Base-by-base conservation (phyloP, 768 basidiomycete genomes). In the Rhodotorula paludigena region DNA sequence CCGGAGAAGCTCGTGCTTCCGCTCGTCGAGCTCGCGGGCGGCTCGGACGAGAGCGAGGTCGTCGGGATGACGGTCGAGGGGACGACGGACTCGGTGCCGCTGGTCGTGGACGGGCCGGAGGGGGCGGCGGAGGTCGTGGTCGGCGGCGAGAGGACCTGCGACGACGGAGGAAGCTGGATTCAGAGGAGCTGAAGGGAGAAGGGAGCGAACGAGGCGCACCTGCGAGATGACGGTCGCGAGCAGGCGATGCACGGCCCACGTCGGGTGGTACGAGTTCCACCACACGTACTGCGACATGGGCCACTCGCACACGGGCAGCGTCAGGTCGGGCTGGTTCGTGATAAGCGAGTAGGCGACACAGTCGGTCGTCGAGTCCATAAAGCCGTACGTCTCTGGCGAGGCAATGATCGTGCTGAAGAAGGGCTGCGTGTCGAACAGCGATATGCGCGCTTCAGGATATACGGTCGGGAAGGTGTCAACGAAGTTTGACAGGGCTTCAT, bases 381-480 rank as follows among this genome's bases (percentile, higher is more conserved):
- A 57, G 12, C 65, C 65, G 59, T 57, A 66, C 14, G 21, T 5
- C 2, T 3, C 25, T 0, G 65, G 65, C 2, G 10, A 1, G 59
- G 56, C 60, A 38, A 66, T 53, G 54, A 66, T 48, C 20, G 51
- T 30, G 41, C 39, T 57, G 57, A 69, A 60, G 41, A 69, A 48
- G 10, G 63, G 47, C 12, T 52, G 45, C 1, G 68, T 64, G 54
- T 69, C 68, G 53, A 64, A 64, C 12, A 69, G 54, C n/a, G 47
- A 36, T 30, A 69, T 14, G 25, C 14, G 14, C 38, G 54, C 28
- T 18, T 33, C 44, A 2, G 62, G 47, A 42, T 52, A 60, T 15
- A 35, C 30, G 12, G n/a, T 2, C 14, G 63, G 20, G 48, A 69
- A 25, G 16, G 58, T n/a, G n/a, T 10, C 7, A 7, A 41, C 33